These are phyloP conservation scores for Leishmania gerbilli DNA, from an alignment of 208 protist species.

Conservation along the genomic window DNA sequence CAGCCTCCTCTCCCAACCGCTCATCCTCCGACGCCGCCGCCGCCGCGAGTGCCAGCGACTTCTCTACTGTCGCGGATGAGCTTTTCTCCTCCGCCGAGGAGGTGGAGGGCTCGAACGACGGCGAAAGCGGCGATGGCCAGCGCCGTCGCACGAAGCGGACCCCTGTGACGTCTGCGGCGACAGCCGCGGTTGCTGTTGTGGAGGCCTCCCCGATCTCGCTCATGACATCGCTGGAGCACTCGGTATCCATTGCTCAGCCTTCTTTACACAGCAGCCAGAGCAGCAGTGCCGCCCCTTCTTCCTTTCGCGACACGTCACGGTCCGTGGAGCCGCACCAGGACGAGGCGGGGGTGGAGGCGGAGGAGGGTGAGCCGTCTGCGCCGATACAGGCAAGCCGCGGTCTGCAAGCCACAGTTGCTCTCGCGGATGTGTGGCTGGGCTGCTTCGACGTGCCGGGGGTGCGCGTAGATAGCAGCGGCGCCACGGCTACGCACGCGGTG, in stretches of 20 bases:
- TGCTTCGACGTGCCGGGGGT: neutral
- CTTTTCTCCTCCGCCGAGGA: slow-evolving; percentile 25
- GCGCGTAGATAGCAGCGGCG: neutral
- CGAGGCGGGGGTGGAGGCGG: neutral
- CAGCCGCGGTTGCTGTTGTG: neutral
- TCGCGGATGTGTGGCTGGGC: slow-evolving; percentile 11
- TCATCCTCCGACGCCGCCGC: slow-evolving; percentile 17
- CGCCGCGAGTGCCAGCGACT: slow-evolving; percentile 18
- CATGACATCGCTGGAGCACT: slow-evolving; percentile 10
- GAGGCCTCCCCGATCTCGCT: slow-evolving; percentile 3
- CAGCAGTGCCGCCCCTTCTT: slow-evolving; percentile 6
- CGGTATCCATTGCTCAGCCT: neutral
- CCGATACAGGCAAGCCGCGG: too few relatives aligned
- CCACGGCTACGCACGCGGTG: neutral
- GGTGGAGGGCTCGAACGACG: slow-evolving; percentile 9
- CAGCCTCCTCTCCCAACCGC: slow-evolving; percentile 5
- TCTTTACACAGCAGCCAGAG: slow-evolving; percentile 8
- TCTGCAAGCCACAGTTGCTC: neutral
- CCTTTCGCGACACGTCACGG: slow-evolving; percentile 4
- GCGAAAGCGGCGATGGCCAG: neutral
- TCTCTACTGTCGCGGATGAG: slow-evolving; percentile 21
- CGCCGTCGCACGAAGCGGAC: neutral
- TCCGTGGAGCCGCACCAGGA: slow-evolving; percentile 5
- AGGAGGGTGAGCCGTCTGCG: neutral
- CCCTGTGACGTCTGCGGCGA: neutral